Percentiles rank a stretch among this genome's conserved stretches.
phyloP scores from a whole-genome alignment of 139 green algal genomes.

The Chlorella ohadii region DNA sequence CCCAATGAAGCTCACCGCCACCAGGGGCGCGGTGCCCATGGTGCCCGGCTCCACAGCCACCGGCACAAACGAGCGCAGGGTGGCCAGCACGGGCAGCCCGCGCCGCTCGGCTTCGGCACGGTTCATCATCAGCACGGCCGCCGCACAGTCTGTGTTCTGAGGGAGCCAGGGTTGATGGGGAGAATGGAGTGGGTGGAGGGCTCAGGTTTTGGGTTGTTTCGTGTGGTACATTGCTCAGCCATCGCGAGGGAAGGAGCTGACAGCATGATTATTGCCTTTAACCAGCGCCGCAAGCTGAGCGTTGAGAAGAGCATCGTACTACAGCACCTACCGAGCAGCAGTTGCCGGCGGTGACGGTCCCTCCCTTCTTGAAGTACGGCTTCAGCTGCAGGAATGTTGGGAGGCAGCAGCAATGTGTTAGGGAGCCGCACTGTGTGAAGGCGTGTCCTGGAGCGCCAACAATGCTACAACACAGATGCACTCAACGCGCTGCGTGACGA shows the following conservation, averaged over 20 bases:
- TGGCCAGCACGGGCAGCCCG: slow-evolving; percentile 86
- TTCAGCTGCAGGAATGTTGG: no score
- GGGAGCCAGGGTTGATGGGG: background rate
- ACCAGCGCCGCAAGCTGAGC: no score
- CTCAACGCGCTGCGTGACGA: no score
- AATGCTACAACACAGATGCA: no score
- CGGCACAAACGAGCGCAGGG: slow-evolving; percentile 87
- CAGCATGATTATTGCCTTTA: no score
- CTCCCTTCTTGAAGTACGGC: slow-evolving; percentile 91
- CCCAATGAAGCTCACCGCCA: slow-evolving; percentile 14
- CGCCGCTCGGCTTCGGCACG: slow-evolving; percentile 83
- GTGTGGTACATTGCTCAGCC: no score
- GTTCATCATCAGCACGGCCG: slow-evolving; percentile 93
- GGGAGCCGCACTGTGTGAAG: no score
- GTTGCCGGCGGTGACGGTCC: slow-evolving; percentile 95
- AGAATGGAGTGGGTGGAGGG: background rate
- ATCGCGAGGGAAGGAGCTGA: no score
- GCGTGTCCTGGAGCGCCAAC: no score
- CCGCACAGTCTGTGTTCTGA: slow-evolving; percentile 92
- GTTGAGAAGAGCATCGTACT: no score
- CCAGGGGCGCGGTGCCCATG: slow-evolving; percentile 94
- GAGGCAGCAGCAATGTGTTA: no score
- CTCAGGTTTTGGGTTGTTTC: no score
- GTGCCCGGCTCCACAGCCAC: slow-evolving; percentile 94
- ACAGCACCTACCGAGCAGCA: slow-evolving; percentile 63